Conservation (phyloP, 148 eudicot species). For the Arctostaphylos glauca region DNA sequence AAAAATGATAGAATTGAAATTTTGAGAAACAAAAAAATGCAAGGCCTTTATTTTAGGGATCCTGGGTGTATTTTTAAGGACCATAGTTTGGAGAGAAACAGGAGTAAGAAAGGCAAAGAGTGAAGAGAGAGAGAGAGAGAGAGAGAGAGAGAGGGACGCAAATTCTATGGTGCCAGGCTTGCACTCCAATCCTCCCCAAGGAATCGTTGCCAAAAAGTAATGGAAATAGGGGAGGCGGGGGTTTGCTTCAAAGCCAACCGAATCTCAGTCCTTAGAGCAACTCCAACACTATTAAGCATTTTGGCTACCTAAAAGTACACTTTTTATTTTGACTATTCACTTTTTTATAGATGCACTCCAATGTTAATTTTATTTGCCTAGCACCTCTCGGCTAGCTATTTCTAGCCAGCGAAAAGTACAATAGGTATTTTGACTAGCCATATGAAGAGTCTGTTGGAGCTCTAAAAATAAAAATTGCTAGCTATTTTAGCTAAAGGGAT, state of each 20-base stretch:
- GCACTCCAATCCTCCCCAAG: conserved; percentile 69
- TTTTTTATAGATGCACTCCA: too few species aligned
- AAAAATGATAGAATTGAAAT: not conserved
- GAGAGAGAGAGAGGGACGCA: conserved; percentile 30
- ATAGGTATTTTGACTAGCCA: too few species aligned
- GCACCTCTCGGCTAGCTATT: too few species aligned
- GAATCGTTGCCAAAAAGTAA: conserved; percentile 60
- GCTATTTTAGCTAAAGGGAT: too few species aligned
- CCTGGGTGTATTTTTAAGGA: too few species aligned
- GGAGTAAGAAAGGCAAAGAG: conserved; percentile 2
- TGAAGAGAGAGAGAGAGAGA: conserved; percentile 12
- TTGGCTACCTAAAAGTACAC: too few species aligned
- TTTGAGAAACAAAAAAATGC: not conserved
- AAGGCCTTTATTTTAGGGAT: not conserved
- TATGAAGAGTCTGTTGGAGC: too few species aligned
- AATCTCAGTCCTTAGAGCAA: conserved; percentile 26
- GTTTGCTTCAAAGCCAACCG: conserved; percentile 80
- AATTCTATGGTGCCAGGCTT: conserved; percentile 68
- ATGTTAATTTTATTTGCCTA: too few species aligned
- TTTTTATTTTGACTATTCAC: too few species aligned
- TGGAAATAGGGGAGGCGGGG: conserved; percentile 9
- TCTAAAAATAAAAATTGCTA: too few species aligned
- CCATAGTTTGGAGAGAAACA: not conserved
- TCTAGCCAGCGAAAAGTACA: too few species aligned
- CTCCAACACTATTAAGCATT: too few species aligned